phyloP scores from a whole-genome alignment of 2,329 filamentous ascomycete genomes.

The Diaporthe eres region DNA sequence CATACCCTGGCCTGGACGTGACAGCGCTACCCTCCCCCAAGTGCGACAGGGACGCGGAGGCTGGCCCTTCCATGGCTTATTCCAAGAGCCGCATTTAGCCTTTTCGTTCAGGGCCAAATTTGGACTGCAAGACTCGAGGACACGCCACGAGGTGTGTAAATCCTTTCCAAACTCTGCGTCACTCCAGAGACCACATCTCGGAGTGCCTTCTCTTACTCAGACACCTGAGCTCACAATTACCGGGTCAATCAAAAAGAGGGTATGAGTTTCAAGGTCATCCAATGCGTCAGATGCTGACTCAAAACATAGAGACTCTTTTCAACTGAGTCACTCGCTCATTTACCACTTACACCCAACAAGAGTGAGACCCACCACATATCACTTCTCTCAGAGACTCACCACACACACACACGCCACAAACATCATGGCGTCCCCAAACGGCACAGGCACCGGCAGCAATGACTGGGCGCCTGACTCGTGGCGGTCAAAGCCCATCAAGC shows the following conservation, averaged over 20 bases:
- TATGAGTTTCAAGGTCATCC: neutral
- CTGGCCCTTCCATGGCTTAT: neutral
- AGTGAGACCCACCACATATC: slow-evolving; percentile 26
- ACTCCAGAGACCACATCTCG: neutral
- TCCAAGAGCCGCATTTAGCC: slow-evolving; percentile 18
- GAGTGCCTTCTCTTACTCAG: too few relatives aligned
- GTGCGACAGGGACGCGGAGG: neutral
- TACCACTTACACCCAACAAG: neutral
- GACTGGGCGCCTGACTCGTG: slow-evolving; percentile 78
- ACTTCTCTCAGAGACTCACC: neutral
- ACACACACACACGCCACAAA: neutral
- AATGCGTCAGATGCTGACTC: slow-evolving; percentile 11
- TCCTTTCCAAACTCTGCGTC: neutral
- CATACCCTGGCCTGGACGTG: neutral
- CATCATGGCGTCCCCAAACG: slow-evolving; percentile 36
- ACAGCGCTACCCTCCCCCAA: neutral
- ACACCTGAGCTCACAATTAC: neutral
- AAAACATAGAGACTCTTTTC: neutral
- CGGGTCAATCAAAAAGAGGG: neutral
- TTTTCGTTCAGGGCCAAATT: slow-evolving; percentile 7
- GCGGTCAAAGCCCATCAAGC: slow-evolving; percentile 84
- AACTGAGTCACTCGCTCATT: slow-evolving; percentile 31
- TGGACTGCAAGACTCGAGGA: neutral
- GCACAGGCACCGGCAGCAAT: slow-evolving; percentile 17
- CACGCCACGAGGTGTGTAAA: slow-evolving; percentile 1